Evolutionary conservation across 169 alveolate genomes (phyloP).

Genomic region (Cryptosporidium xiaoi): DNA sequence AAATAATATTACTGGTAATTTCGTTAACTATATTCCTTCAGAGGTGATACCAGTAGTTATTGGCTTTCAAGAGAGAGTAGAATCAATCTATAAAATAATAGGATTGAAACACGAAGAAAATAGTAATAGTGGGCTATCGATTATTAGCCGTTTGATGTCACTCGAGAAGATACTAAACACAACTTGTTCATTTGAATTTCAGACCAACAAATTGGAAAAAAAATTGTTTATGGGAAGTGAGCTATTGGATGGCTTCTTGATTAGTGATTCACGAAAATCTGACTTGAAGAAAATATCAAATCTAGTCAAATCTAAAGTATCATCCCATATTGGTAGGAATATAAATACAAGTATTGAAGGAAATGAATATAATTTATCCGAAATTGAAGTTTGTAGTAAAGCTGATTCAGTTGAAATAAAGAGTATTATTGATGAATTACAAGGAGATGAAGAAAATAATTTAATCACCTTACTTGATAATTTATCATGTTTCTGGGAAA

Average conservation of each 20-base stretch:
- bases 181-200: too few species aligned
- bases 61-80: not conserved
- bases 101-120: not conserved
- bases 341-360: constrained; percentile 8
- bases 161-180: too few species aligned
- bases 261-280: constrained; percentile 30
- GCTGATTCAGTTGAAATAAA: constrained; percentile 17
- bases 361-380: not conserved
- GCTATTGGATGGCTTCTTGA: constrained; percentile 45
- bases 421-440: constrained; percentile 3
- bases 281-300: constrained; percentile 59
- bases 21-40: too few species aligned
- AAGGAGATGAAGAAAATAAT: not conserved
- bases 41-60: too few species aligned
- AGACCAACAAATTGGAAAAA: not conserved
- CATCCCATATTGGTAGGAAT: constrained; percentile 27
- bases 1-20: too few species aligned
- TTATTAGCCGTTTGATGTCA: too few species aligned
- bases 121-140: too few species aligned
- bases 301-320: constrained; percentile 56
- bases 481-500: not conserved
- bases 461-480: not conserved
- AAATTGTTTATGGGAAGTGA: constrained; percentile 20
- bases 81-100: not conserved
- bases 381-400: constrained; percentile 1